Evolutionary conservation across 1,139 yeast species (phyloP), one percentile per base, ranked within the genome.

Genomic region (Hyphopichia wangnamkhiaoensis): DNA sequence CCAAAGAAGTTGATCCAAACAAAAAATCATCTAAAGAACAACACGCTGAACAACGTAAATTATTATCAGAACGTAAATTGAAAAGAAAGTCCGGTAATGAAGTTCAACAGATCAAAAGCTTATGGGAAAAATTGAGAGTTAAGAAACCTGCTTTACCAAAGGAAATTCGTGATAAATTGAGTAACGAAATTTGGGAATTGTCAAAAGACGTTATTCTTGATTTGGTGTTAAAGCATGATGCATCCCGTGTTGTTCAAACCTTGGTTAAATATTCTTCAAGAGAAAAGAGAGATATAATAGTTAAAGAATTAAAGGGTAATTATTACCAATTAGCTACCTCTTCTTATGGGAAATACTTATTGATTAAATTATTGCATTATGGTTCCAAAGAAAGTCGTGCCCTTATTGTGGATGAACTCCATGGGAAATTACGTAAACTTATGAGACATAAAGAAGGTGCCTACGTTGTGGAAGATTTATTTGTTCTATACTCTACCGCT

Each of bases 391-490:
- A 83, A 24, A 80, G 91, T 2, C 78, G 96, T 53, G 83, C 80
- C 40, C 55, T 79, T 28, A 86, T 93, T 41, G 76, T 91, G 41
- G 76, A 84, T 56, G 97, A 89, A 65, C 74, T 93, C 47, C 96
- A 90, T 57, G 98, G 98, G 38, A 84, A 84, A 54, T 79, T 89
- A 53, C 76, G 97, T 61, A 91, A 89, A 63, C 74, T 93, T 48
- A 90, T 93, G 94, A 83, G 95, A 73, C 98, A 93, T 65, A 84
- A 85, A 67, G 98, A 93, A 73, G 98, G 98, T 66, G 98, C 98
- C n/a, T 90, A 93, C 56, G 98, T 93, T 30, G 91, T 91, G 48
- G 98, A 93, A 67, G 98, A 93, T 71, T 76, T 90, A 53, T 93
- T 75, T 60, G 88, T 90, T 21, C 80, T 90, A 48, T 93, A 91